Evolutionary conservation across 2,329 filamentous ascomycete genomes (phyloP), one percentile per base, ranked within the genome.

Genomic region (Aureobasidium sp.): DNA sequence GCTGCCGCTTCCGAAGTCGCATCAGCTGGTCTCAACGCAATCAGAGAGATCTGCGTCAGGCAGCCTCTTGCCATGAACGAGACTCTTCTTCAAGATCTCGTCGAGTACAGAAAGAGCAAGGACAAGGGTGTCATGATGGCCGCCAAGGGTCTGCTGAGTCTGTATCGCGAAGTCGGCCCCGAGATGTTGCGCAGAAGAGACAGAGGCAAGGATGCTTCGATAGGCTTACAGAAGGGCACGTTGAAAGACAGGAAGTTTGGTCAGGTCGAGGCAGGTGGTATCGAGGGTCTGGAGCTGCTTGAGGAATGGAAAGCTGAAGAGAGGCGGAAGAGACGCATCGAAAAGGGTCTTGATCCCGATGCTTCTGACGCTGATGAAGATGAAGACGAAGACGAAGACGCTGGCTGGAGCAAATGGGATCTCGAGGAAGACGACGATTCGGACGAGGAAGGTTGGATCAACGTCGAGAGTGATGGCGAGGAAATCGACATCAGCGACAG

Each of bases 121-220:
- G 93, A 98, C 66, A 98, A 97, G 75, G 90, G 91, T 56, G 88
- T 93, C n/a, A 90, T 95, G 80, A 97, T 98, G 93, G 93, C 93
- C 6, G 90, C 91, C 12, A 91, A 93, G 68, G 91, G 93, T 58
- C 75, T 98, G 6, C 75, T 98, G 37, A 89, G 88, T 21, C 76
- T 98, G 5, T 98, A 95, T 74, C 79, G 93, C 61, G 90, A 97
- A 65, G 86, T 95, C 12, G 90, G 86, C 30, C 88, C 93, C 0
- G 88, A 95, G 60, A 80, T 97, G 72, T 74, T 98, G 56, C 86
- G 85, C 70, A 94, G 89, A 76, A 83, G 86, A 64, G 93, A 96
- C 66, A 82, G 93, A 62, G 93, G 93, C 63, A 95, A 95, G 74
- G 84, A 90, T 50, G 93, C 93, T 11, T 83, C 88, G 0, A 90